A percentile compares a stretch with the other conserved stretches of the same genome.
Evolutionary conservation across 306 rosid species (phyloP).

Genomic region (Rosa rugosa): DNA sequence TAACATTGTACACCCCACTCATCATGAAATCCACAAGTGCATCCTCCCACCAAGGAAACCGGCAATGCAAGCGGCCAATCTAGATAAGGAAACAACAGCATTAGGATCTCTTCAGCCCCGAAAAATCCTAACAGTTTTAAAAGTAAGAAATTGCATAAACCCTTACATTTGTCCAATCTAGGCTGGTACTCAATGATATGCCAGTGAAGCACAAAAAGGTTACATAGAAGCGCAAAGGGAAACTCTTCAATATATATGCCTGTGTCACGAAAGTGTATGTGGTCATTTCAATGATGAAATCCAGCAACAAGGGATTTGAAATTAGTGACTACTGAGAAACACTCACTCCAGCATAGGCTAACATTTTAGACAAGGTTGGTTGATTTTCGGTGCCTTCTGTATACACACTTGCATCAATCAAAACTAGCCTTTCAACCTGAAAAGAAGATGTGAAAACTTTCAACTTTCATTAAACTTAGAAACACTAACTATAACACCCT

Average conservation of each 20-base stretch:
- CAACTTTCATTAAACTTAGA: conserved; percentile 13
- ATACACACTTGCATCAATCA: conserved; percentile 93
- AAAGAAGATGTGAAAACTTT: conserved; percentile 36
- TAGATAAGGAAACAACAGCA: conserved; percentile 28
- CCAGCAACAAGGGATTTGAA: neutral
- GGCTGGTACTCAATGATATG: conserved; percentile 45
- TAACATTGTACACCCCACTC: conserved; percentile 78
- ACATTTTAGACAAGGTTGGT: conserved; percentile 59
- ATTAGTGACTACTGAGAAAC: conserved; percentile 18
- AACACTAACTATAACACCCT: conserved; percentile 19
- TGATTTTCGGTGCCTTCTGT: conserved; percentile 75
- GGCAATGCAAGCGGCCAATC: conserved; percentile 87
- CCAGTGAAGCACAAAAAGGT: conserved; percentile 50
- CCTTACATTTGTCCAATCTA: conserved; percentile 83
- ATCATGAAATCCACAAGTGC: conserved; percentile 79
- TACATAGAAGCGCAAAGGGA: conserved; percentile 66
- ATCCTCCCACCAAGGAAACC: conserved; percentile 88
- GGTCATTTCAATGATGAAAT: conserved; percentile 19
- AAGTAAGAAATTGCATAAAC: neutral
- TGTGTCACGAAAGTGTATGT: conserved; percentile 31
- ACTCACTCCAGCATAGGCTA: conserved; percentile 84
- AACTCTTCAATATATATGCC: conserved; percentile 75
- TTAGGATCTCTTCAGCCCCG: conserved; percentile 18
- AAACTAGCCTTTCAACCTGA: conserved; percentile 89
- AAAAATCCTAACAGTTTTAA: conserved; percentile 12